Evolutionary conservation across 2,329 filamentous ascomycete species (phyloP).

Genomic region (Fusarium sacchari): DNA sequence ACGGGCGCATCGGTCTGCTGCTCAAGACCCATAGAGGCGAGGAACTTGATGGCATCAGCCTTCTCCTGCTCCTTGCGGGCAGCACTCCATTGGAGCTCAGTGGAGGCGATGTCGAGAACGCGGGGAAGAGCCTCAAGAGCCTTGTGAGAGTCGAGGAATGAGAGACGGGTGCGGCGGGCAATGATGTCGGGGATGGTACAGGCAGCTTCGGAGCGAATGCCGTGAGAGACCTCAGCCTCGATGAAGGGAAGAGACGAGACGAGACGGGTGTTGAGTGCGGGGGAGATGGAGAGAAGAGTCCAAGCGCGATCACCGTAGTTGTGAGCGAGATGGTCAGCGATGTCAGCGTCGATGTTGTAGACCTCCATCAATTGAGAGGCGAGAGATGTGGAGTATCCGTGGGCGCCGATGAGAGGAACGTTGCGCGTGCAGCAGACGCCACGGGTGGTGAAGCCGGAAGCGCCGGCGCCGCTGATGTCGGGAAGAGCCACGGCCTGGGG

Average conservation of each 20-base stretch:
- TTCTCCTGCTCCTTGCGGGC: constrained; percentile 64
- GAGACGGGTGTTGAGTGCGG: constrained; percentile 67
- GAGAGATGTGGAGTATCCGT: constrained; percentile 66
- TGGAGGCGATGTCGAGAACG: constrained; percentile 77
- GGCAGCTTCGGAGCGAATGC: constrained; percentile 76
- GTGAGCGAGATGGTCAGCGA: constrained; percentile 55
- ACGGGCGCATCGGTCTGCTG: constrained; percentile 31
- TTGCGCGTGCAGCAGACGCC: constrained; percentile 80
- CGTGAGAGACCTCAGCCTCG: constrained; percentile 78
- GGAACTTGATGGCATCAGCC: constrained; percentile 64
- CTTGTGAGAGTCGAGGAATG: constrained; percentile 80
- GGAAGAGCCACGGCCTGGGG: constrained; percentile 64
- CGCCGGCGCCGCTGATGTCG: constrained; percentile 73
- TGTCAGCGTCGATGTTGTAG: constrained; percentile 49
- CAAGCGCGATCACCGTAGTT: constrained; percentile 70
- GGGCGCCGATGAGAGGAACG: constrained; percentile 78
- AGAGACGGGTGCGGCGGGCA: constrained; percentile 74
- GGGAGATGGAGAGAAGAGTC: constrained; percentile 70
- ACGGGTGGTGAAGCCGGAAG: constrained; percentile 61
- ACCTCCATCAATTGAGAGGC: constrained; percentile 52
- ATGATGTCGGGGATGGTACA: constrained; percentile 78
- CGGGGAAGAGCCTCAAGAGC: constrained; percentile 74
- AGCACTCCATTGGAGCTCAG: constrained; percentile 72
- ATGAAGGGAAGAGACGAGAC: constrained; percentile 75
- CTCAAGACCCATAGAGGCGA: constrained; percentile 57